A percentile compares a stretch with the other conserved stretches of the same genome.
Evolutionary conservation across 495 filamentous ascomycete species (phyloP).

Genomic region (Penicillium daleae): DNA sequence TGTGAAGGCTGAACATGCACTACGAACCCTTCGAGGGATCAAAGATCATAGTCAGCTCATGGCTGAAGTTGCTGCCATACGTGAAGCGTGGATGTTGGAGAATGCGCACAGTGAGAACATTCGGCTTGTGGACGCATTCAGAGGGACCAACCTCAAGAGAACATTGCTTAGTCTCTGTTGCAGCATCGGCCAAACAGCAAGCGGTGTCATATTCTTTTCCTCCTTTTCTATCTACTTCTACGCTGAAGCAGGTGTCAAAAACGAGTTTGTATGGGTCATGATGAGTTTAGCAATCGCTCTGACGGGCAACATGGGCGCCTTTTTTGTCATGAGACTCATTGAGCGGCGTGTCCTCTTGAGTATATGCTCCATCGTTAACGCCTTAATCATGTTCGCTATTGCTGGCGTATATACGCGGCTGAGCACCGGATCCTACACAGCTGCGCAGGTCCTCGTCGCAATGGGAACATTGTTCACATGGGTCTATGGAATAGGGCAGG

Average conservation of each 20-base stretch:
- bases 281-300: conserved; percentile 10
- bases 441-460: conserved; percentile 5
- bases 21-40: neutral
- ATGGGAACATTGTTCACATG: conserved; percentile 14
- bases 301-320: conserved; percentile 8
- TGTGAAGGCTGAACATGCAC: neutral
- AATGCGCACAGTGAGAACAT: neutral
- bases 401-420: conserved; percentile 4
- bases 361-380: conserved; percentile 6
- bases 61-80: neutral
- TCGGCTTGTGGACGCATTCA: neutral
- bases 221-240: conserved; percentile 5
- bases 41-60: neutral
- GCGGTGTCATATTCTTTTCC: neutral
- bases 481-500: conserved; percentile 9
- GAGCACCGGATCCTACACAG: neutral
- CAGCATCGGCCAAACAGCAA: neutral
- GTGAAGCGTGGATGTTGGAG: neutral
- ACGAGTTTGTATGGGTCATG: conserved; percentile 8
- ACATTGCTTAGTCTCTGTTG: neutral
- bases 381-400: neutral
- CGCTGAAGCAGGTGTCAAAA: neutral
- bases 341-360: neutral
- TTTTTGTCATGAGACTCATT: neutral
- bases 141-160: neutral